Conservation (phyloP, 768 basidiomycete species). For the Sporobolomyces roseus region DNA sequence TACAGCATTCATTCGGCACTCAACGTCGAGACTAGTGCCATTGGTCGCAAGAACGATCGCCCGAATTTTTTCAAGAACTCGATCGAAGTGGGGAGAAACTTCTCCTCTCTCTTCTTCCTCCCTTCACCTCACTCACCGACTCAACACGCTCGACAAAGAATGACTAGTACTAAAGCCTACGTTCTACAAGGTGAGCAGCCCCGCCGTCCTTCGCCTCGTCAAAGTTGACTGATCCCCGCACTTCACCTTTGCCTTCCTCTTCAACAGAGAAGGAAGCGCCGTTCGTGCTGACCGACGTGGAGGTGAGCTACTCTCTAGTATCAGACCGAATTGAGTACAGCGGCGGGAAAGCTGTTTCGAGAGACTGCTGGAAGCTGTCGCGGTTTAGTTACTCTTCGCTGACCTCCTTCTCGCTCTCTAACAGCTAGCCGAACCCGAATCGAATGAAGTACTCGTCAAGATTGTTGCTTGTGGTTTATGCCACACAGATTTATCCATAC, state of each 20-base stretch:
- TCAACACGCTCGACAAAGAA: neutral
- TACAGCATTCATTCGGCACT: no score
- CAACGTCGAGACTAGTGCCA: no score
- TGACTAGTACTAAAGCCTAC: conserved; percentile 10
- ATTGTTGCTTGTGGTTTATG: conserved; percentile 31
- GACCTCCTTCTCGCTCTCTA: neutral
- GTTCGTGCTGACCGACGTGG: conserved; percentile 15
- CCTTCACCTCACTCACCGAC: no score
- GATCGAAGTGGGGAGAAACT: no score
- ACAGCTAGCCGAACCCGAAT: conserved; percentile 25
- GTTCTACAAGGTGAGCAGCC: conserved; percentile 16
- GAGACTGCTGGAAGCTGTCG: neutral
- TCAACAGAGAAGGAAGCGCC: conserved; percentile 22
- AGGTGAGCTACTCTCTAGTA: no score
- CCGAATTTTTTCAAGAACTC: no score
- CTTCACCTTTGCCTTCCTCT: neutral
- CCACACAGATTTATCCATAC: conserved; percentile 32
- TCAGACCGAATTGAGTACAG: no score
- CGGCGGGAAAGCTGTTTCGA: no score
- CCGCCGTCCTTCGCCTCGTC: neutral
- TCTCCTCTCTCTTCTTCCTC: no score
- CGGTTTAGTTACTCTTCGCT: neutral
- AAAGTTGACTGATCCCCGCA: neutral
- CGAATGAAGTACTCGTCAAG: conserved; percentile 40
- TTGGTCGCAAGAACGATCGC: no score